Conservation (phyloP, 2,329 filamentous ascomycete genomes). For the Scedosporium apiospermum region DNA sequence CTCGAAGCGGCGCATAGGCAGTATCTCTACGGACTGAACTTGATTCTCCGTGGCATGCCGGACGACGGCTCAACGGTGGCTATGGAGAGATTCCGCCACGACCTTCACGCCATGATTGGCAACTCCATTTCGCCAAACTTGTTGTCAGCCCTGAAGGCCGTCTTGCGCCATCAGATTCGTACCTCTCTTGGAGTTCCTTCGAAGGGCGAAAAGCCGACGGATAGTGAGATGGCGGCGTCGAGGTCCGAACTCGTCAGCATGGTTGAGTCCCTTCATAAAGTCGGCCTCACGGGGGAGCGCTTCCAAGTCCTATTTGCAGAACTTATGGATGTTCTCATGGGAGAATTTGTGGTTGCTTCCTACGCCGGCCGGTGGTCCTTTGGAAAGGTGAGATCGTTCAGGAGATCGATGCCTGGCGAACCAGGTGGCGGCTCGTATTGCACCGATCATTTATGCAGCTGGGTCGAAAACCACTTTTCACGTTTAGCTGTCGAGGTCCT, state of each 20-base stretch:
- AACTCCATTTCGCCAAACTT: constrained; percentile 50
- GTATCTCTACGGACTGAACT: constrained; percentile 44
- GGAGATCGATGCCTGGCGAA: background rate
- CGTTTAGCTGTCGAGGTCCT: constrained; percentile 56
- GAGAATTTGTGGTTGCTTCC: constrained; percentile 48
- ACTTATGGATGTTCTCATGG: constrained; percentile 58
- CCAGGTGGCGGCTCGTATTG: constrained; percentile 32
- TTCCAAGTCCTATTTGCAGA: constrained; percentile 65
- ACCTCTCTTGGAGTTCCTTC: background rate
- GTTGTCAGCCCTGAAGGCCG: constrained; percentile 40
- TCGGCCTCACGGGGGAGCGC: constrained; percentile 59
- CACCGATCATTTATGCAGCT: constrained; percentile 50
- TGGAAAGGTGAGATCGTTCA: constrained; percentile 10
- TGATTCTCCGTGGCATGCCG: constrained; percentile 39
- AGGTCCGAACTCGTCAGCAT: constrained; percentile 39
- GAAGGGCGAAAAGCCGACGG: background rate
- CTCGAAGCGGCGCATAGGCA: constrained; percentile 50
- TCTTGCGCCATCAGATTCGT: constrained; percentile 29
- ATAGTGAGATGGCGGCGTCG: background rate
- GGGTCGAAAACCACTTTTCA: constrained; percentile 59
- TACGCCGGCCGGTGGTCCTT: constrained; percentile 54
- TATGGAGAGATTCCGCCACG: constrained; percentile 44
- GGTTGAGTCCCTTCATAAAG: constrained; percentile 48
- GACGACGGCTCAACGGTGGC: constrained; percentile 25
- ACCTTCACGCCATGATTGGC: constrained; percentile 55